These are phyloP conservation scores for Monosporascus sp. DNA, from an alignment of 2,329 filamentous ascomycete species.

Conservation along the genomic window DNA sequence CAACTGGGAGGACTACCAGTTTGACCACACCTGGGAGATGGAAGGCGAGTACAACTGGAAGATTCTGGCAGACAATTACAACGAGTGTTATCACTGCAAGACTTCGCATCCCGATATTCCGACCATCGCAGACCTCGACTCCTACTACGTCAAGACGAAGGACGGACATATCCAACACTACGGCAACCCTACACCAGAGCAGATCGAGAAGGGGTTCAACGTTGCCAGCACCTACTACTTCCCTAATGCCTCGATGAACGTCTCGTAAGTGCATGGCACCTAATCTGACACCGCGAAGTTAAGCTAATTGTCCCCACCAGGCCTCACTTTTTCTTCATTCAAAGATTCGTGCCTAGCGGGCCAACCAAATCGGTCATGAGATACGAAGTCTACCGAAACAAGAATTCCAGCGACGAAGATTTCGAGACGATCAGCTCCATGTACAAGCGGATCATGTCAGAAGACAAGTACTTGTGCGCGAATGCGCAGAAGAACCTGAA, in stretches of 20 bases:
- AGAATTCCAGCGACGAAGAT: constrained; percentile 52
- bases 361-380: constrained; percentile 49
- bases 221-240: constrained; percentile 45
- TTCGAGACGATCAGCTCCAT: constrained; percentile 54
- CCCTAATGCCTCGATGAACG: constrained; percentile 46
- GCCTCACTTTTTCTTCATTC: constrained; percentile 60
- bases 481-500: constrained; percentile 57
- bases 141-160: constrained; percentile 47
- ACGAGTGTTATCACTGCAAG: constrained; percentile 61
- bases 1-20: constrained; percentile 49
- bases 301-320: constrained; percentile 22
- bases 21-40: constrained; percentile 55
- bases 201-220: constrained; percentile 41
- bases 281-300: neutral
- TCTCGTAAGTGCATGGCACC: constrained; percentile 36
- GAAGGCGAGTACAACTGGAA: constrained; percentile 57
- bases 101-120: constrained; percentile 55
- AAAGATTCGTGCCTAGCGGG: constrained; percentile 54
- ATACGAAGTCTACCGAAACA: constrained; percentile 61
- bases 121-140: constrained; percentile 50
- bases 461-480: constrained; percentile 60
- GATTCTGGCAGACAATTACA: constrained; percentile 59
- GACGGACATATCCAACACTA: constrained; percentile 47
- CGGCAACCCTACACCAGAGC: constrained; percentile 41
- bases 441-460: constrained; percentile 59